These are phyloP conservation scores for Xylariaceae sp. DNA, from an alignment of 2,329 filamentous ascomycete genomes.

Conservation along the genomic window DNA sequence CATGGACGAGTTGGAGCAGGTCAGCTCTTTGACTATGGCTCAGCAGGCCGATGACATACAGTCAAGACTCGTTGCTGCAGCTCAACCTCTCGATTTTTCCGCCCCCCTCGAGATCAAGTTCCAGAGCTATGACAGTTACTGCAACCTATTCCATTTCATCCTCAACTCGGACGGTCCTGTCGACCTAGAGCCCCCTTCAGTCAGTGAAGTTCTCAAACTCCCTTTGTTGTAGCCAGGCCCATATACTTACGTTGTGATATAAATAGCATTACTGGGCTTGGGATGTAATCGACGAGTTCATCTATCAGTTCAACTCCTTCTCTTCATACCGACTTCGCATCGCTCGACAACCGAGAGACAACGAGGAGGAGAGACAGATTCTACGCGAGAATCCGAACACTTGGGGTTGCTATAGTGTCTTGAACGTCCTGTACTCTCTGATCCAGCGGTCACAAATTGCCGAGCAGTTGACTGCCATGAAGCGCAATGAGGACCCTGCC, in stretches of 20 bases:
- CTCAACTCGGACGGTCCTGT: conserved; percentile 99
- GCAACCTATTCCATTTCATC: conserved; percentile 98
- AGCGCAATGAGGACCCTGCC: conserved; percentile 85
- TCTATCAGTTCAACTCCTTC: conserved; percentile 99
- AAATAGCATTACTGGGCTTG: conserved; percentile 98
- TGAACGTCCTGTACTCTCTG: conserved; percentile 98
- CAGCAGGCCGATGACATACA: conserved; percentile 88
- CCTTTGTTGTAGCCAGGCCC: neutral
- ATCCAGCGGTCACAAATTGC: conserved; percentile 98
- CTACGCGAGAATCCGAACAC: conserved; percentile 97
- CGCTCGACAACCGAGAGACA: conserved; percentile 70
- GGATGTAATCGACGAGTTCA: conserved; percentile 99
- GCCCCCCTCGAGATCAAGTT: conserved; percentile 96
- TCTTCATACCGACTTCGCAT: conserved; percentile 93
- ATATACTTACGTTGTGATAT: conserved; percentile 20
- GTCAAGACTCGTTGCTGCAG: conserved; percentile 83
- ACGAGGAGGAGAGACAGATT: conserved; percentile 87
- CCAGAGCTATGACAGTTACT: conserved; percentile 98
- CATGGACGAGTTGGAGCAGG: conserved; percentile 75
- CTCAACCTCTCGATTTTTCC: conserved; percentile 92
- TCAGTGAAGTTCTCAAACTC: conserved; percentile 46
- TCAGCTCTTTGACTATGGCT: conserved; percentile 63
- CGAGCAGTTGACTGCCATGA: conserved; percentile 92
- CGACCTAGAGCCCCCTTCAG: conserved; percentile 92
- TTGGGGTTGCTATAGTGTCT: conserved; percentile 98